Percentiles rank a stretch among this genome's conserved stretches.
Conservation (phyloP, 2,329 filamentous ascomycete genomes). For the Aspergillus terreus region DNA sequence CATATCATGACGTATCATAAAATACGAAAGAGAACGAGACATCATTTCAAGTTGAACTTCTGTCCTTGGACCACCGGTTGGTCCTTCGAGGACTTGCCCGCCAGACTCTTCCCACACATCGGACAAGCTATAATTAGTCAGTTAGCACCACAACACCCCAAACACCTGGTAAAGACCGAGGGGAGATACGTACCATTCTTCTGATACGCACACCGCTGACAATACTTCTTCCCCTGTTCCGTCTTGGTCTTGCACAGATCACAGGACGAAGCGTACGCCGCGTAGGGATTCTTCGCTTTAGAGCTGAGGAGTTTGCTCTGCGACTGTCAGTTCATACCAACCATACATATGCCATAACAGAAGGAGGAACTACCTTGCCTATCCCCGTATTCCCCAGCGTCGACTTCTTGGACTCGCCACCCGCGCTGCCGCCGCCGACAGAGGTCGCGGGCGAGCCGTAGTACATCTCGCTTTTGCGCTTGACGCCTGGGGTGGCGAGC, state of each 20-base stretch:
- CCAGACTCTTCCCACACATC: slow-evolving; percentile 57
- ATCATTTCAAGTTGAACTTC: slow-evolving; percentile 61
- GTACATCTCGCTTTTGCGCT: slow-evolving; percentile 66
- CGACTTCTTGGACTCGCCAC: slow-evolving; percentile 20
- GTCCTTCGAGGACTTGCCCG: slow-evolving; percentile 44
- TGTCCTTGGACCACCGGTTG: slow-evolving; percentile 57
- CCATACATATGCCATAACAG: background rate
- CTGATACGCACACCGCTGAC: slow-evolving; percentile 61
- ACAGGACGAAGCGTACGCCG: slow-evolving; percentile 60
- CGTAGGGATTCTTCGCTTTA: slow-evolving; percentile 63
- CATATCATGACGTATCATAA: background rate
- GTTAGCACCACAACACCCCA: background rate
- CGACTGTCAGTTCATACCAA: background rate
- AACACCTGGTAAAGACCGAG: too few species aligned
- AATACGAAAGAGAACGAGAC: background rate
- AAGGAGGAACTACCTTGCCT: slow-evolving; percentile 48
- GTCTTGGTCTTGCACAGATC: slow-evolving; percentile 61
- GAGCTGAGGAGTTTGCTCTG: slow-evolving; percentile 64
- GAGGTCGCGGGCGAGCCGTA: slow-evolving; percentile 53
- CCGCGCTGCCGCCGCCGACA: slow-evolving; percentile 30
- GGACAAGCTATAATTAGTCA: slow-evolving; percentile 49
- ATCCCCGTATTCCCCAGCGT: slow-evolving; percentile 58
- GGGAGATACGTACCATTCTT: slow-evolving; percentile 49
- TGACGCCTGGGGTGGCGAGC: slow-evolving; percentile 62
- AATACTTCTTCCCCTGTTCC: slow-evolving; percentile 58